Conservation (phyloP, 2,329 filamentous ascomycete genomes). For the Leptographium radiaticola region DNA sequence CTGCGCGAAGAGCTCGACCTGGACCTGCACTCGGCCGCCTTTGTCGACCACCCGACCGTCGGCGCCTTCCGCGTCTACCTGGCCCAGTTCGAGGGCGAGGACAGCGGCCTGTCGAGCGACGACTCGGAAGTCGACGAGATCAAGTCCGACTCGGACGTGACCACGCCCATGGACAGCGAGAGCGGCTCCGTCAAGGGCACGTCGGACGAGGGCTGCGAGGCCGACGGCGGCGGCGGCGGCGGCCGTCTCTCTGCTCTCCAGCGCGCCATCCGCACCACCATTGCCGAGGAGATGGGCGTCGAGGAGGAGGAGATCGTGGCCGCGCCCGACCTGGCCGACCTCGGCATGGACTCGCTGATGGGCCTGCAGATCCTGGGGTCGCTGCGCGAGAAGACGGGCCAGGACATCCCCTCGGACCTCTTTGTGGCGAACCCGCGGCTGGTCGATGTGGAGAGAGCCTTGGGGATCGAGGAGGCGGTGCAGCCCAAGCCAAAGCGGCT, state of each 20-base stretch:
- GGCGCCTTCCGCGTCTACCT: conserved; percentile 36
- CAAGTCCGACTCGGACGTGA: conserved; percentile 36
- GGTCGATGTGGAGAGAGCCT: conserved; percentile 50
- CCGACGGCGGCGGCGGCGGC: conserved; percentile 22
- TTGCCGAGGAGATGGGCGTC: conserved; percentile 62
- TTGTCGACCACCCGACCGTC: conserved; percentile 41
- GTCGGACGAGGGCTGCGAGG: conserved; percentile 13
- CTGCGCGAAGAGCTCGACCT: conserved; percentile 45
- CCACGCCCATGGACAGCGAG: conserved; percentile 38
- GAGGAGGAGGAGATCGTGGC: conserved; percentile 48
- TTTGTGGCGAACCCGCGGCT: conserved; percentile 49
- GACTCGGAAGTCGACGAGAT: conserved; percentile 32
- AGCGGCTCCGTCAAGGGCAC: conserved; percentile 29
- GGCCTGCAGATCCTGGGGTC: conserved; percentile 41
- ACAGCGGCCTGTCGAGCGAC: conserved; percentile 22
- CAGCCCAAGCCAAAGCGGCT: not conserved
- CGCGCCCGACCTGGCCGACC: conserved; percentile 38
- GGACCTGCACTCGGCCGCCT: conserved; percentile 37
- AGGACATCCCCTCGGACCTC: conserved; percentile 45
- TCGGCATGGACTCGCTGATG: conserved; percentile 48
- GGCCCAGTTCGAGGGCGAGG: conserved; percentile 24
- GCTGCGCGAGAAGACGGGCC: conserved; percentile 39
- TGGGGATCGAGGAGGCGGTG: conserved; percentile 37
- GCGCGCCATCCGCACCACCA: conserved; percentile 47
- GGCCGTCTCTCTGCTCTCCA: conserved; percentile 24